phyloP scores from a whole-genome alignment of 2,329 filamentous ascomycete species.

The Sphaerulina populicola region DNA sequence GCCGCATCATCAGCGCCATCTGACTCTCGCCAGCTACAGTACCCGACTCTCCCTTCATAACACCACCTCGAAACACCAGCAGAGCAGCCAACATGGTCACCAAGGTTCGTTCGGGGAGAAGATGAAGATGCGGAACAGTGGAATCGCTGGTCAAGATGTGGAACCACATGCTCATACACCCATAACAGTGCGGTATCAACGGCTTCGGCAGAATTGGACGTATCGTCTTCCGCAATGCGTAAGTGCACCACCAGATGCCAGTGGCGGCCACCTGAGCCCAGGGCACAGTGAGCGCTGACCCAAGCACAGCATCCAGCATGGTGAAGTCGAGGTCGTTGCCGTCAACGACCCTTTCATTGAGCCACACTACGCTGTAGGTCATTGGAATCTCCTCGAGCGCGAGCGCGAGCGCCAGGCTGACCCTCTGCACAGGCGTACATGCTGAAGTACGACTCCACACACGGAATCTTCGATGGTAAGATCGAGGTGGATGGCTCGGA shows the following conservation, averaged over 20 bases:
- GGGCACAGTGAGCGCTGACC: constrained; percentile 13
- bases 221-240: constrained; percentile 98
- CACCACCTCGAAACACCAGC: constrained; percentile 6
- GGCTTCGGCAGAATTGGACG: constrained; percentile 99
- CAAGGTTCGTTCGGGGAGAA: constrained; percentile 34
- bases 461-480: constrained; percentile 92
- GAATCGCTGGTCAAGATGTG: constrained; percentile 5
- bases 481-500: constrained; percentile 65
- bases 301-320: constrained; percentile 61
- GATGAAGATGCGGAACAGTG: constrained; percentile 5
- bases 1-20: not conserved
- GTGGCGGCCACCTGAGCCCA: not conserved
- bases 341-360: constrained; percentile 99
- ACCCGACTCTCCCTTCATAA: not conserved
- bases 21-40: constrained; percentile 1
- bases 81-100: constrained; percentile 36
- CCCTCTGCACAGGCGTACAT: constrained; percentile 69
- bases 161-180: constrained; percentile 16
- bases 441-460: constrained; percentile 98
- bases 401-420: constrained; percentile 15
- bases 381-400: not conserved
- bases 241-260: constrained; percentile 34
- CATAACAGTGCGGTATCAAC: constrained; percentile 81
- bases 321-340: constrained; percentile 83
- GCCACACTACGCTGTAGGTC: constrained; percentile 87